Evolutionary conservation across 306 rosid species (phyloP).

Genomic region (Dicorynia guianensis): DNA sequence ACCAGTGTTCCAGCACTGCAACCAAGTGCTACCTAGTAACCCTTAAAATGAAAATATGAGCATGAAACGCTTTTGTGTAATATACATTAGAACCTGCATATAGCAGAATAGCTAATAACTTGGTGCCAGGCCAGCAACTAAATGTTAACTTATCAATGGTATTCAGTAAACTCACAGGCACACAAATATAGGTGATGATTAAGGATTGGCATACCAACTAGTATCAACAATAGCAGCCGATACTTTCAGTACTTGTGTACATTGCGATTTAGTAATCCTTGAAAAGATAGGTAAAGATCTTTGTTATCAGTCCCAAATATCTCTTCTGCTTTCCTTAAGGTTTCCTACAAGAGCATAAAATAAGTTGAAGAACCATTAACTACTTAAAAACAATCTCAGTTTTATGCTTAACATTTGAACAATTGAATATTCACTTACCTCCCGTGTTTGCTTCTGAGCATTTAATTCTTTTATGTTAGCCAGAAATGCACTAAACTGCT

Average conservation of each 20-base stretch:
- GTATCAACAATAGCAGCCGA: slow-evolving; percentile 37
- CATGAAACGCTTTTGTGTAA: neutral
- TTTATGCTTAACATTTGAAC: slow-evolving; percentile 25
- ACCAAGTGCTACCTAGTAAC: neutral
- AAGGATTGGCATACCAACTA: slow-evolving; percentile 51
- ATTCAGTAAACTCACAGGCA: neutral
- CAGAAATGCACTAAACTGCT: slow-evolving; percentile 98
- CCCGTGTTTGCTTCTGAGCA: slow-evolving; percentile 97
- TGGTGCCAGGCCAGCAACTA: neutral
- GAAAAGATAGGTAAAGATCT: slow-evolving; percentile 89
- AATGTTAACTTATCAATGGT: neutral
- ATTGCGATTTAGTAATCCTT: slow-evolving; percentile 90
- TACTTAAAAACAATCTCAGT: slow-evolving; percentile 27
- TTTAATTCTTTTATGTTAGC: slow-evolving; percentile 95
- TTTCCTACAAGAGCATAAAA: slow-evolving; percentile 67
- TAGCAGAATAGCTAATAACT: neutral
- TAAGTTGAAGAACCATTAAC: slow-evolving; percentile 30
- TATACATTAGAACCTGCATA: neutral
- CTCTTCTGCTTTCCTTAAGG: slow-evolving; percentile 94
- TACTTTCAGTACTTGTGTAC: slow-evolving; percentile 55
- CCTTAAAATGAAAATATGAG: neutral
- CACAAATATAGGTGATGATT: neutral
- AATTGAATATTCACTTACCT: slow-evolving; percentile 59
- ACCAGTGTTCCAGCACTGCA: neutral
- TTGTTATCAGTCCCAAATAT: slow-evolving; percentile 96